Evolutionary conservation across 1,139 yeast genomes (phyloP).

Genomic region (Scheffersomyces cryptocercus): DNA sequence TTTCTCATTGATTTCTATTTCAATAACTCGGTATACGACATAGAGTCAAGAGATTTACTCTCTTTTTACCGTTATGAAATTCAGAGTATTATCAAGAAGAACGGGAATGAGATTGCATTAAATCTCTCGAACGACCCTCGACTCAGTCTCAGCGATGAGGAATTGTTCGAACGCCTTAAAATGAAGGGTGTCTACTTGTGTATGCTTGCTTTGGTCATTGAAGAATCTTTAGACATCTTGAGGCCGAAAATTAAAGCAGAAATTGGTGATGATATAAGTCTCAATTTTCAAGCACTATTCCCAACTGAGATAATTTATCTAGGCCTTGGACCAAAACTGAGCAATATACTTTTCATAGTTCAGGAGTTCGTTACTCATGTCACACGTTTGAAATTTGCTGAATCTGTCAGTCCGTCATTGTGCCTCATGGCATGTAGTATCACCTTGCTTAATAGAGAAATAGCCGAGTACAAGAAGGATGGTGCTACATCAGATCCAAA

Average conservation of each 20-base stretch:
- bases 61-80: slow-evolving; percentile 31
- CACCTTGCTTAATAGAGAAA: slow-evolving; percentile 24
- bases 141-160: slow-evolving; percentile 12
- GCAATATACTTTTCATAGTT: slow-evolving; percentile 15
- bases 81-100: slow-evolving; percentile 16
- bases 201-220: slow-evolving; percentile 33
- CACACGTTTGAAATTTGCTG: slow-evolving; percentile 1
- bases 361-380: slow-evolving; percentile 15
- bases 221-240: slow-evolving; percentile 30
- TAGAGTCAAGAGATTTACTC: slow-evolving; percentile 26
- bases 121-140: slow-evolving; percentile 8
- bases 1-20: slow-evolving; percentile 38
- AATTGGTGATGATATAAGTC: slow-evolving; percentile 10
- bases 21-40: slow-evolving; percentile 11
- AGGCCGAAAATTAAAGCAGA: slow-evolving; percentile 15
- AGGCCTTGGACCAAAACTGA: slow-evolving; percentile 19
- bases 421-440: slow-evolving; percentile 25
- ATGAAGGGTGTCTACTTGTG: slow-evolving; percentile 31
- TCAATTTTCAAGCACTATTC: slow-evolving; percentile 23
- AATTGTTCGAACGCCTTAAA: slow-evolving; percentile 13
- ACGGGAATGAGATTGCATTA: slow-evolving; percentile 16
- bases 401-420: slow-evolving; percentile 18
- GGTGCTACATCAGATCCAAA: slow-evolving; percentile 15
- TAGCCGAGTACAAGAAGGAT: slow-evolving; percentile 17
- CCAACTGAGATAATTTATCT: slow-evolving; percentile 24